Conservation (phyloP, 2,329 filamentous ascomycete genomes). For the Helotiales sp. region DNA sequence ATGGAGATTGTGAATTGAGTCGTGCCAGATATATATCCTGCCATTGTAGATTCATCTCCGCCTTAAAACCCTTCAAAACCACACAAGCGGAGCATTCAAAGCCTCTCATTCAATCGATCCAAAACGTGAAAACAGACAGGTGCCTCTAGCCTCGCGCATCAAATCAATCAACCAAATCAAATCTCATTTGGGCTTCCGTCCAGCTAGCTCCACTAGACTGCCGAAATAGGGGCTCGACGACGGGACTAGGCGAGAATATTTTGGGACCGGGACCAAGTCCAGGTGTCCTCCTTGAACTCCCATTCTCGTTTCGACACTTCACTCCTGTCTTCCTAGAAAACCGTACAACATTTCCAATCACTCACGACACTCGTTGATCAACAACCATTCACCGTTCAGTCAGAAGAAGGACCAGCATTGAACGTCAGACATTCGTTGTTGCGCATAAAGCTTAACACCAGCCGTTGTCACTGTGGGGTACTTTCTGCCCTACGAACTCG, state of each 20-base stretch:
- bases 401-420: neutral
- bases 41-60: neutral
- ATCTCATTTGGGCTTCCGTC: conserved; percentile 22
- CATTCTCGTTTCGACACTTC: conserved; percentile 5
- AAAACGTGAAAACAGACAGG: conserved; percentile 28
- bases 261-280: neutral
- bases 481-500: conserved; percentile 1
- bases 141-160: conserved; percentile 13
- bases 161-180: conserved; percentile 4
- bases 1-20: neutral
- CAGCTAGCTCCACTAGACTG: conserved; percentile 19
- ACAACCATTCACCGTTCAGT: neutral
- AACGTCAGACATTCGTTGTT: conserved; percentile 1
- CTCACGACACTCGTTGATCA: conserved; percentile 10
- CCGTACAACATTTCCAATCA: conserved; percentile 4
- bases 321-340: neutral
- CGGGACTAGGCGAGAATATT: conserved; percentile 17
- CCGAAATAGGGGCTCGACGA: conserved; percentile 6
- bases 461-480: conserved; percentile 28
- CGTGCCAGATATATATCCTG: neutral
- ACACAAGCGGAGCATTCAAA: neutral
- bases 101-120: conserved; percentile 31
- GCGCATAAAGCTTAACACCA: neutral
- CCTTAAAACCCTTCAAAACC: neutral
- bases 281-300: conserved; percentile 16